Percentiles rank a stretch among this genome's conserved stretches.
Conservation (phyloP, 1,284 basidiomycete genomes). For the Cryptococcus sp. region DNA sequence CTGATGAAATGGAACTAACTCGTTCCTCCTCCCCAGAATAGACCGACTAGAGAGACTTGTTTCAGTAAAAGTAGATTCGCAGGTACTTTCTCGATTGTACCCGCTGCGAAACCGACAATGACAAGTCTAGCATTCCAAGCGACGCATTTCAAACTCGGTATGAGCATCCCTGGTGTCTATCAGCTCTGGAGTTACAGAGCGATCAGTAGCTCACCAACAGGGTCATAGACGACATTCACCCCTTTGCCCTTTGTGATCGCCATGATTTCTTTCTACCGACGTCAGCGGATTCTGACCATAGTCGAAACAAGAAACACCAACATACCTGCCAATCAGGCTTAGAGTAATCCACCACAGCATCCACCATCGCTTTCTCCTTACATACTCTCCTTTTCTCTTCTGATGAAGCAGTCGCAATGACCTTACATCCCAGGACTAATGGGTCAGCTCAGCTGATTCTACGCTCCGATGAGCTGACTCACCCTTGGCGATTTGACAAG, state of each 20-base stretch:
- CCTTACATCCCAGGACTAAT: slow-evolving; percentile 45
- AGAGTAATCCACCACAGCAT: slow-evolving; percentile 48
- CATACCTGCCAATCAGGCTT: slow-evolving; percentile 46
- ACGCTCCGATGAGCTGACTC: slow-evolving; percentile 2
- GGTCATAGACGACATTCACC: slow-evolving; percentile 82
- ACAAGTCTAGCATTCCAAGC: slow-evolving; percentile 89
- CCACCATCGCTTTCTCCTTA: slow-evolving; percentile 44
- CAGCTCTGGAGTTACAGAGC: background rate
- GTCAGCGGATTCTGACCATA: background rate
- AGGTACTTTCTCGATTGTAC: slow-evolving; percentile 84
- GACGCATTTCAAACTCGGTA: slow-evolving; percentile 68
- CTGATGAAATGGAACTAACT: slow-evolving; percentile 50
- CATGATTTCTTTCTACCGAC: slow-evolving; percentile 50
- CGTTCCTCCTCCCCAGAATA: slow-evolving; percentile 79
- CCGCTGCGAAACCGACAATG: slow-evolving; percentile 87
- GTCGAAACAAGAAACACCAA: background rate
- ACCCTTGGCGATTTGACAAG: slow-evolving; percentile 80
- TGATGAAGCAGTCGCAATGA: slow-evolving; percentile 50
- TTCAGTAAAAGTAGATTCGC: slow-evolving; percentile 84
- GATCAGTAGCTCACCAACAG: slow-evolving; percentile 59
- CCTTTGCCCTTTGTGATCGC: slow-evolving; percentile 72
- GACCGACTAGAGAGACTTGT: slow-evolving; percentile 73
- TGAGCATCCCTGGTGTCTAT: slow-evolving; percentile 26
- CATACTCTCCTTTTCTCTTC: slow-evolving; percentile 48
- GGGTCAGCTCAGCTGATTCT: background rate